Evolutionary conservation across 2,329 filamentous ascomycete genomes (phyloP), one percentile per base, ranked within the genome.

Genomic region (Aschersonia sp.): DNA sequence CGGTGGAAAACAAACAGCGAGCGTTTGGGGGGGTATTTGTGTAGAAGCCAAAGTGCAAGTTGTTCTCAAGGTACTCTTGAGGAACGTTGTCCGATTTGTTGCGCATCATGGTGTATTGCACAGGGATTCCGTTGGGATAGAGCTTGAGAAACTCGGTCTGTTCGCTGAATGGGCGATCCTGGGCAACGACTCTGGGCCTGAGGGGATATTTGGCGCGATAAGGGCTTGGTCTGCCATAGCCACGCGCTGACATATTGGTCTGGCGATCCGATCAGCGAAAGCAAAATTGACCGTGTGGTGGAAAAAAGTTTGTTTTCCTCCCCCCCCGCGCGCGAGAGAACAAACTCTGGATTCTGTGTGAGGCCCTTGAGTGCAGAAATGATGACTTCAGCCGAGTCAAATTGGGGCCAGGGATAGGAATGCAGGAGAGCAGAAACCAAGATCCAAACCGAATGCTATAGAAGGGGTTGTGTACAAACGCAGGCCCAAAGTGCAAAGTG

Each of bases 1-100:
- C 42, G 9, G 68, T 71, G 3, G 69, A 72, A 55, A 73, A 68
- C 35, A 64, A 53, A 7, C 65, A 68, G 7, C 43, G 53, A 4
- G 62, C 59, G 4, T 58, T 50, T 1, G 47, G 10, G 0, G 59
- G 61, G 4, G 64, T 58, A 5, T 58, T 58, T 5, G 52, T 63
- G 54, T 69, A 71, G 53, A 68, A 69, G 5, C 59, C 59, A 5
- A 59, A 48, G 2, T 61, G 58, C 9, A 69, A 59, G 43, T 63
- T 52, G 48, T 65, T 58, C 48, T 69, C 66, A 4, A 65, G 28
- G 40, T 66, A 67, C 4, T 52, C 55, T 30, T 60, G 52, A 1
- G 55, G 51, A 4, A 58, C 55, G 9, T 57, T 60, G 5, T 54
- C 49, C 1, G 51, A 45, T 3, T 58, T 51, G 31, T 56, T 48